Conservation (phyloP, 768 basidiomycete genomes). For the Leccinum imitatum region DNA sequence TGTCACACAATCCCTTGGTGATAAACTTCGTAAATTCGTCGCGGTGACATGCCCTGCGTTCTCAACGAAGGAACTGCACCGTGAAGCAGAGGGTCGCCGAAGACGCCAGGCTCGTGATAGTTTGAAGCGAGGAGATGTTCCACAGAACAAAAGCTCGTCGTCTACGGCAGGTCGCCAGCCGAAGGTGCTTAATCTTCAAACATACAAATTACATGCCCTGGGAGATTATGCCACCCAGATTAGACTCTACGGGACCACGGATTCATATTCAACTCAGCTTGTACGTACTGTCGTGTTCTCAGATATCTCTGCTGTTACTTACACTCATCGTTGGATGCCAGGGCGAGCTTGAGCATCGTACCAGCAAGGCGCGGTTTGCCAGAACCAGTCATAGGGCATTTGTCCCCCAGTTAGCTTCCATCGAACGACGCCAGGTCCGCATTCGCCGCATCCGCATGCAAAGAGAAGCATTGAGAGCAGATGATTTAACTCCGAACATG, state of each 20-base stretch:
- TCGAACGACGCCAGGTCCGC: neutral
- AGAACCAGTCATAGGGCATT: neutral
- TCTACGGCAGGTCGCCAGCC: neutral
- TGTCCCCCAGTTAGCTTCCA: neutral
- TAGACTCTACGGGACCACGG: neutral
- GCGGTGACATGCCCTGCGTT: neutral
- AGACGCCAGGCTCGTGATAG: neutral
- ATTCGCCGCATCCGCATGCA: neutral
- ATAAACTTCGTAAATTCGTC: neutral
- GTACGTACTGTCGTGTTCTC: neutral
- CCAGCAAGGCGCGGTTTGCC: neutral
- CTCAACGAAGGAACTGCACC: neutral
- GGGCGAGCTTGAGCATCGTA: neutral
- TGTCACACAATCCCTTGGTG: neutral
- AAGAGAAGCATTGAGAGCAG: neutral
- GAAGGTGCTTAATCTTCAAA: neutral
- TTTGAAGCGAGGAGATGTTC: neutral
- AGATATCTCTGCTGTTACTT: neutral
- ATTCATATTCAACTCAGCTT: neutral
- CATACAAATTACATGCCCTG: neutral
- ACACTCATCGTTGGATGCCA: neutral
- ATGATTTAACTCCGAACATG: neutral
- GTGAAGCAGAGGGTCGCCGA: neutral
- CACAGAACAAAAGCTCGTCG: neutral
- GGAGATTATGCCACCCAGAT: neutral